Percentiles rank a stretch among this genome's conserved stretches.
phyloP scores from a whole-genome alignment of 257 asterid species.

The Solanum dulcamara region DNA sequence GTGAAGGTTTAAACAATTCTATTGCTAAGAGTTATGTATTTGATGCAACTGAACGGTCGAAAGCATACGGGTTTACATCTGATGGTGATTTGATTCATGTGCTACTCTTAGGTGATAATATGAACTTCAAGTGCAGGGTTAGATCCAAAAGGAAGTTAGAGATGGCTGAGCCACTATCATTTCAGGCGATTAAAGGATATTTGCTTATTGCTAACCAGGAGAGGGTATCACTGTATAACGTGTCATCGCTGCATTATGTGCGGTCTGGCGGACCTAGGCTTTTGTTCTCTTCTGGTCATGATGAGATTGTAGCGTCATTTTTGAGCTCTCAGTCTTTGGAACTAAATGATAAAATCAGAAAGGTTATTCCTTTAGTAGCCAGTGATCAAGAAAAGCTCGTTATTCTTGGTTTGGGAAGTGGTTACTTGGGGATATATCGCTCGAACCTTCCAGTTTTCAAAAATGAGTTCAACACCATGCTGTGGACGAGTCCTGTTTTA shows the following conservation, averaged over 20 bases:
- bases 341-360: slow-evolving; percentile 6
- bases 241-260: slow-evolving; percentile 78
- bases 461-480: slow-evolving; percentile 65
- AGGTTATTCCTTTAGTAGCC: slow-evolving; percentile 38
- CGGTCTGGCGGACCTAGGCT: slow-evolving; percentile 64
- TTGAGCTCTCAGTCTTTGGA: slow-evolving; percentile 29
- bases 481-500: slow-evolving; percentile 85
- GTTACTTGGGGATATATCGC: slow-evolving; percentile 67
- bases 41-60: slow-evolving; percentile 72
- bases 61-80: slow-evolving; percentile 69
- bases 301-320: slow-evolving; percentile 55
- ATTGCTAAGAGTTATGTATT: slow-evolving; percentile 52
- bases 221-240: slow-evolving; percentile 61
- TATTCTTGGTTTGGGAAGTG: slow-evolving; percentile 52
- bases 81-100: slow-evolving; percentile 78
- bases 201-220: slow-evolving; percentile 47
- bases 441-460: slow-evolving; percentile 74
- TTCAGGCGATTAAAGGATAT: slow-evolving; percentile 82
- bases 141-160: slow-evolving; percentile 70
- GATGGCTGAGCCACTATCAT: slow-evolving; percentile 42
- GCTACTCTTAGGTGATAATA: slow-evolving; percentile 62
- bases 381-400: slow-evolving; percentile 74
- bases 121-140: slow-evolving; percentile 86
- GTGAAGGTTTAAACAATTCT: slow-evolving; percentile 81
- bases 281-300: slow-evolving; percentile 51